Evolutionary conservation across 495 filamentous ascomycete species (phyloP).

Genomic region (Penicillium fimorum): DNA sequence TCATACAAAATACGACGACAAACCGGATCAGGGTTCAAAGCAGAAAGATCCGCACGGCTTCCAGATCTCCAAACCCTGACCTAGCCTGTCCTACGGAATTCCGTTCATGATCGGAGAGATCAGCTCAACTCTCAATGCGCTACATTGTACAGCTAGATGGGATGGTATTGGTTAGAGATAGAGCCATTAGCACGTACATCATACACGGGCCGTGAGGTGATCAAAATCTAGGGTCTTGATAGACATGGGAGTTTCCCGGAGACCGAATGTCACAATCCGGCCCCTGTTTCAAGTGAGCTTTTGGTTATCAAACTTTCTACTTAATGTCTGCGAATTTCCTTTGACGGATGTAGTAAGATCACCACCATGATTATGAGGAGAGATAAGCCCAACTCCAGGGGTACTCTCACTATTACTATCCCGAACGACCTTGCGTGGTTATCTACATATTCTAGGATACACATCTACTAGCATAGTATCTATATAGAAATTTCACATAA

Average conservation of each 20-base stretch:
- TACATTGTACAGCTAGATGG: neutral
- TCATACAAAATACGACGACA: neutral
- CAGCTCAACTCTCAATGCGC: neutral
- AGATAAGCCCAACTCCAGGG: neutral
- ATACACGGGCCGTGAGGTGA: neutral
- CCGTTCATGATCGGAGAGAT: neutral
- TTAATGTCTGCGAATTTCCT: neutral
- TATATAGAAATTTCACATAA: neutral
- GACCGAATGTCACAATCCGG: neutral
- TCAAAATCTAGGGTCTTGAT: neutral
- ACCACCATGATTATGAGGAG: neutral
- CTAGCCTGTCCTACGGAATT: neutral
- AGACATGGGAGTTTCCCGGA: neutral
- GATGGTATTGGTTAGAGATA: neutral
- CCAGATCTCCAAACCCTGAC: neutral
- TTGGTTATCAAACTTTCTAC: neutral
- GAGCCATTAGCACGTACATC: neutral
- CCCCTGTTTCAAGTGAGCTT: neutral
- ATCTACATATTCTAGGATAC: neutral
- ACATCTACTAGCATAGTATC: neutral
- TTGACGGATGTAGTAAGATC: neutral
- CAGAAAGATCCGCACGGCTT: neutral
- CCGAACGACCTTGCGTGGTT: neutral
- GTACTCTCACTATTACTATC: neutral
- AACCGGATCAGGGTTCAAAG: neutral